Percentiles rank a stretch among this genome's conserved stretches.
Evolutionary conservation across 768 basidiomycete genomes (phyloP).

Genomic region (Fomitopsis serialis): DNA sequence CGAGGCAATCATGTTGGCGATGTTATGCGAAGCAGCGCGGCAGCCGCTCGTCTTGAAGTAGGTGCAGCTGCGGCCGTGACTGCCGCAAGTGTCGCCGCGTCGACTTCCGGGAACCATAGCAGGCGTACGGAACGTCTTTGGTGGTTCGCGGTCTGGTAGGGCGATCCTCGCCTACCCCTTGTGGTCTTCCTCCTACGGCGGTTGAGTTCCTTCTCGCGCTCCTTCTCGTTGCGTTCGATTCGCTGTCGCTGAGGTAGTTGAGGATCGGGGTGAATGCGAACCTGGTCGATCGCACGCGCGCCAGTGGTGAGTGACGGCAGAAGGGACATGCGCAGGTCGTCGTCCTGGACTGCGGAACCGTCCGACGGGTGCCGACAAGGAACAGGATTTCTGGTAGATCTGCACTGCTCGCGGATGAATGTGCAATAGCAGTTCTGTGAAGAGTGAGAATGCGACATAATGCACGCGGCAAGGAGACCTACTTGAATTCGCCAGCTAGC

Average conservation of each 20-base stretch:
- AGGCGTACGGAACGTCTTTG: conserved; percentile 87
- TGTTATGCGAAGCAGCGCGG: conserved; percentile 81
- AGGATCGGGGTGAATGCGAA: conserved; percentile 84
- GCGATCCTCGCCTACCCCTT: conserved; percentile 75
- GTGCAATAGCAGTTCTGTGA: conserved; percentile 85
- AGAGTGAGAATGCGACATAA: not conserved
- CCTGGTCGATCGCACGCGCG: conserved; percentile 72
- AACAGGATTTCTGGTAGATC: conserved; percentile 85
- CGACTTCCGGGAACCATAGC: conserved; percentile 77
- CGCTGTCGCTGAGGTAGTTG: conserved; percentile 82
- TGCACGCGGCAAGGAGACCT: conserved; percentile 20
- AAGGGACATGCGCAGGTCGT: conserved; percentile 88
- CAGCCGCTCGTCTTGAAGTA: conserved; percentile 76
- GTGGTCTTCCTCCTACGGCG: conserved; percentile 83
- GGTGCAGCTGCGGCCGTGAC: conserved; percentile 63
- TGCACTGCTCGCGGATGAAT: conserved; percentile 97
- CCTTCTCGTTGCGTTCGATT: conserved; percentile 88
- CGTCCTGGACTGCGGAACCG: conserved; percentile 74
- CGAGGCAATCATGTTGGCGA: conserved; percentile 88
- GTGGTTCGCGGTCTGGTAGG: conserved; percentile 89
- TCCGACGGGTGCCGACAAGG: conserved; percentile 83
- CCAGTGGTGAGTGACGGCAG: conserved; percentile 73
- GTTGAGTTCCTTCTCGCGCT: conserved; percentile 88
- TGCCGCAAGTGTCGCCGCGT: conserved; percentile 62
- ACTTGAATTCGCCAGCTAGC: conserved; percentile 94